phyloP scores from a whole-genome alignment of 2,329 filamentous ascomycete genomes.

The Sporothrix mexicana region DNA sequence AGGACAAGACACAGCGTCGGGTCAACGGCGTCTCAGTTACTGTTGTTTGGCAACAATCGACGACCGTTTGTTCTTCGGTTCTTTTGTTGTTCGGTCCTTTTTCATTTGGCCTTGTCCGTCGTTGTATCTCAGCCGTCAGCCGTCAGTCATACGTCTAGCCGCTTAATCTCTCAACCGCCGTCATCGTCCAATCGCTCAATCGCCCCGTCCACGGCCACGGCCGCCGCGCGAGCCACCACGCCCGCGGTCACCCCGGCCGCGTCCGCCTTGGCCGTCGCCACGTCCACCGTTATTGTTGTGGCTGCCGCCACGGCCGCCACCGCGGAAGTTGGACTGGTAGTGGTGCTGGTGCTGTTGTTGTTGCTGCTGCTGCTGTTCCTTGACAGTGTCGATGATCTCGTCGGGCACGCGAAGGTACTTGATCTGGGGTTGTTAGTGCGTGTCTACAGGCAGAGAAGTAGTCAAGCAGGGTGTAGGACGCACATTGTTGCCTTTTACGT shows the following conservation, averaged over 20 bases:
- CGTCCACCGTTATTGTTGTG: constrained; percentile 62
- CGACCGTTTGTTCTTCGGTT: too few relatives aligned
- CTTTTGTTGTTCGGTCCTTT: neutral
- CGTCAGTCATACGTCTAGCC: too few relatives aligned
- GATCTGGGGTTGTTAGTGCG: constrained; percentile 68
- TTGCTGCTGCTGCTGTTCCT: constrained; percentile 85
- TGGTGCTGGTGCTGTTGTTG: constrained; percentile 53
- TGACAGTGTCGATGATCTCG: constrained; percentile 92
- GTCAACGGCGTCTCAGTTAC: too few relatives aligned
- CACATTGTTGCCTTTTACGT: constrained; percentile 97
- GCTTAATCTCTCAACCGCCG: neutral
- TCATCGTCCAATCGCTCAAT: constrained; percentile 30
- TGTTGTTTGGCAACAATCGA: too few relatives aligned
- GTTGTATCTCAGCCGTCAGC: too few relatives aligned
- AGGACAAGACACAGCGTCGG: neutral
- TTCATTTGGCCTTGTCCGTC: neutral
- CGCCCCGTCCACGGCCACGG: constrained; percentile 47
- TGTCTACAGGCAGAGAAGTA: too few relatives aligned
- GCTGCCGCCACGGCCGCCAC: constrained; percentile 64
- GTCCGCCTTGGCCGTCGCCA: constrained; percentile 58
- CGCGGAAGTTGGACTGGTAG: constrained; percentile 57
- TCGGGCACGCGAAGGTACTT: constrained; percentile 97
- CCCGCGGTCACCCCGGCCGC: constrained; percentile 54
- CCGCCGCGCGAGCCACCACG: constrained; percentile 55
- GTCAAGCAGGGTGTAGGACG: constrained; percentile 44